Percentiles rank a stretch among this genome's conserved stretches.
phyloP scores from a whole-genome alignment of 2,329 filamentous ascomycete species.

The Plenodomus biglobosus region DNA sequence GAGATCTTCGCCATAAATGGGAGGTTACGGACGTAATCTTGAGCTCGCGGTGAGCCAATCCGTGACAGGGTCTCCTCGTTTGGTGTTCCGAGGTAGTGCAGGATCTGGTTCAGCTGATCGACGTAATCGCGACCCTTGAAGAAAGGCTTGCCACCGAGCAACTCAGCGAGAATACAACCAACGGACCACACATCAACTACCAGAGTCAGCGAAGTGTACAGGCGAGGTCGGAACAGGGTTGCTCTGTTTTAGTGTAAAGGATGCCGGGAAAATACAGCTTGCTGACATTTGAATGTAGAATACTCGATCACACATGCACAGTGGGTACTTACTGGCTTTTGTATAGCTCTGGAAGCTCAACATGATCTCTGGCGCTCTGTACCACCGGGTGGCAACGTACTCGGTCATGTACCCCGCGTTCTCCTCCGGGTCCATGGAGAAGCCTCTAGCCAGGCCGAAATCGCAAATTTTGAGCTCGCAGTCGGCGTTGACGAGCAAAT shows the following conservation, averaged over 20 bases:
- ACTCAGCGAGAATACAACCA: constrained; percentile 93
- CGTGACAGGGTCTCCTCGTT: constrained; percentile 91
- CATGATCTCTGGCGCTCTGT: constrained; percentile 98
- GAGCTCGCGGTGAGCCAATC: constrained; percentile 91
- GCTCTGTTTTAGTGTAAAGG: too few species aligned
- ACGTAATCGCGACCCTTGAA: constrained; percentile 99
- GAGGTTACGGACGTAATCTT: constrained; percentile 97
- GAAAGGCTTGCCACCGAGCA: constrained; percentile 93
- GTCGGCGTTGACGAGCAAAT: constrained; percentile 96
- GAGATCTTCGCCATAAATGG: constrained; percentile 92
- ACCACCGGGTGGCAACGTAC: constrained; percentile 98
- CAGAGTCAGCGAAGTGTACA: constrained; percentile 24
- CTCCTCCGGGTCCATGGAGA: constrained; percentile 95
- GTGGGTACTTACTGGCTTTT: constrained; percentile 71
- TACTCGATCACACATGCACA: neutral
- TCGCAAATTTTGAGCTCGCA: constrained; percentile 99
- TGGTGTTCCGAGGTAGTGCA: constrained; percentile 95
- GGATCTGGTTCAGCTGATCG: constrained; percentile 98
- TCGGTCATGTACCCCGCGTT: constrained; percentile 99
- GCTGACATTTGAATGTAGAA: constrained; percentile 69
- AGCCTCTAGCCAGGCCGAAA: constrained; percentile 93
- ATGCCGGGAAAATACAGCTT: too few species aligned
- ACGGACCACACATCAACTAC: constrained; percentile 98
- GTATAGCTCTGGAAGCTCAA: constrained; percentile 99
- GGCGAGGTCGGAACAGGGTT: too few species aligned